Evolutionary conservation across 441 rosid species (phyloP), one percentile per base, ranked within the genome.

Genomic region (Iberis amara): DNA sequence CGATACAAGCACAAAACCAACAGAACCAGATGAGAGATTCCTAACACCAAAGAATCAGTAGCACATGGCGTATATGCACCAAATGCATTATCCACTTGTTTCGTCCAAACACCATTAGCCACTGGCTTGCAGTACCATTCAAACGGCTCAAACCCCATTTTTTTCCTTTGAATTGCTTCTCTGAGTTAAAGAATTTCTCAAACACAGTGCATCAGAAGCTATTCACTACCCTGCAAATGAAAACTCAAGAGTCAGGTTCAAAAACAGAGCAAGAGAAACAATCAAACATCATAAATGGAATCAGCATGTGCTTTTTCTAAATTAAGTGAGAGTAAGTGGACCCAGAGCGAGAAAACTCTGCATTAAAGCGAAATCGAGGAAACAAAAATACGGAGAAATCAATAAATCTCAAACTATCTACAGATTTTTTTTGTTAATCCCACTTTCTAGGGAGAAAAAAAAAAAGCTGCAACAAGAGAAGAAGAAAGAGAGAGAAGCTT

Each of bases 1-100:
- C 96, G 75, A 56, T 89, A 86, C 48, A 76, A 46, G 67, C 95
- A 89, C 14, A 94, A 64, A 37, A 72, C 78, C 75, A 85, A 60
- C 44, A 94, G 78, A 56, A 65, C 82, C 75, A 89, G 47, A 64
- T 89, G 81, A 55, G 96, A 77, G 53, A 89, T 9, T 11, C 67
- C 65, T 7, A 86, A 24, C 52, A 89, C 99, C 55, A 86, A 47
- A 41, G 86, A 68, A 62, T 86, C 91, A 7, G 94, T 75, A 35
- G 83, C 89, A 69, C 97, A 89, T 3, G 99, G 99, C 31, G 96
- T 89, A 75, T 83, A 89, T 3, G 79, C 83, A 46, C 99, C 97
- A 61, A 94, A 86, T 12, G 96, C 95, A 67, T 84, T 86, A 64
- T 76, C 79, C 48, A 76, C 94, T 11, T 70, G 76, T 57, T 65